These are phyloP conservation scores for Chaetoscypha palmicola DNA, from an alignment of 2,329 filamentous ascomycete species.

Conservation along the genomic window DNA sequence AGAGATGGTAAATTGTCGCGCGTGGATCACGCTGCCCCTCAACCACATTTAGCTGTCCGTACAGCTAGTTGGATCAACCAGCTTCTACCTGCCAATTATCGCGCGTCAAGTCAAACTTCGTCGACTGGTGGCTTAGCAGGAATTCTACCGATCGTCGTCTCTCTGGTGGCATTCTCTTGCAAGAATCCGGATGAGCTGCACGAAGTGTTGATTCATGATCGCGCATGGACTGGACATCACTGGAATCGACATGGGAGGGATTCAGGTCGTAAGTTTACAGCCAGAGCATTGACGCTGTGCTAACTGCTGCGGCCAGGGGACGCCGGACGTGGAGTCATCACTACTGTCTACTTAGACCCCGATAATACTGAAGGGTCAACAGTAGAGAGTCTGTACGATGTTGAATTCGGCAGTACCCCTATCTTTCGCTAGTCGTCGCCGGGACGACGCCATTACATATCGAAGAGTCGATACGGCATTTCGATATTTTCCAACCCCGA, in stretches of 20 bases:
- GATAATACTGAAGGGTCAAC: conserved; percentile 22
- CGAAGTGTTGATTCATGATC: conserved; percentile 2
- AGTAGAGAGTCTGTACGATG: conserved; percentile 2
- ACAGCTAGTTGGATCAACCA: conserved; percentile 10
- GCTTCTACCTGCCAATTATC: conserved; percentile 9
- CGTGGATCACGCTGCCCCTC: conserved; percentile 5
- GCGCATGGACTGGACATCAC: conserved; percentile 4
- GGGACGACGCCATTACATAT: too few species aligned
- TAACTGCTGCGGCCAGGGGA: conserved; percentile 7
- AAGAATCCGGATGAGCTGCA: background rate
- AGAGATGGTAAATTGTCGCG: conserved; percentile 6
- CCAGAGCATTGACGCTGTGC: background rate
- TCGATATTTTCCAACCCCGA: too few species aligned
- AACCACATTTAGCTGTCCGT: conserved; percentile 8
- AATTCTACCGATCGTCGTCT: conserved; percentile 8
- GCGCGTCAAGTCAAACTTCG: background rate
- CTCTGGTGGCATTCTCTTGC: conserved; percentile 16
- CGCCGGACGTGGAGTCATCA: conserved; percentile 19
- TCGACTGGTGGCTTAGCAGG: conserved; percentile 7
- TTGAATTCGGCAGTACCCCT: conserved; percentile 16
- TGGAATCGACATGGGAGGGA: conserved; percentile 7
- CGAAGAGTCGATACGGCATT: too few species aligned
- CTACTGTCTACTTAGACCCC: conserved; percentile 24
- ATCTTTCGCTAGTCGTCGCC: conserved; percentile 9
- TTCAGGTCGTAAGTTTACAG: conserved; percentile 2